Percentiles rank a stretch among this genome's conserved stretches.
These are phyloP conservation scores for Porphyrellus sp. DNA, from an alignment of 1,284 basidiomycete species.

Conservation along the genomic window DNA sequence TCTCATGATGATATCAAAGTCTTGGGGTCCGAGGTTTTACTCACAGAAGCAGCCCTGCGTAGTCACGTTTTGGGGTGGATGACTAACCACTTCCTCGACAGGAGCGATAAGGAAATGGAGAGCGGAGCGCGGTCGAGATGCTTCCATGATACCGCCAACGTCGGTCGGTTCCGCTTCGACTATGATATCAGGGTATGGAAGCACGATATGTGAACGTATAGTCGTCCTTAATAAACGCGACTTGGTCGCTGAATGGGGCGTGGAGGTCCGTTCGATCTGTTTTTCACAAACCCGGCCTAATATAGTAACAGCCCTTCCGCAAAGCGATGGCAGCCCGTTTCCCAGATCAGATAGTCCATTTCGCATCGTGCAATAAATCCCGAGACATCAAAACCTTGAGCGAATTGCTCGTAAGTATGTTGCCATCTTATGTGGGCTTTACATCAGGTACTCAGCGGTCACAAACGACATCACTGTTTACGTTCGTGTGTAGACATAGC, in stretches of 20 bases:
- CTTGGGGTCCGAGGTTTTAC: constrained; percentile 8
- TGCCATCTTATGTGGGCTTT: constrained; percentile 12
- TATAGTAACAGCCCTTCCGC: constrained; percentile 57
- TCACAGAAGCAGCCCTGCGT: constrained; percentile 4
- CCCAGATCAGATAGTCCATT: constrained; percentile 63
- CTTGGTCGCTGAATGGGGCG: constrained; percentile 80
- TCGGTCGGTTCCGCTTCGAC: constrained; percentile 5
- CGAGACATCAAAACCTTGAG: constrained; percentile 62
- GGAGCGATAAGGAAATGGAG: constrained; percentile 63
- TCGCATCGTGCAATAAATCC: constrained; percentile 67
- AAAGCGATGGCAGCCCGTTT: constrained; percentile 64
- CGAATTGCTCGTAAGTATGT: constrained; percentile 70
- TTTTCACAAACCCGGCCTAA: constrained; percentile 7
- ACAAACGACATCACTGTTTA: background rate
- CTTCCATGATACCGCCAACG: constrained; percentile 36
- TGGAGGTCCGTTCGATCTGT: constrained; percentile 57
- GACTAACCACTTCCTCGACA: constrained; percentile 33
- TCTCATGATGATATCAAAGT: constrained; percentile 14
- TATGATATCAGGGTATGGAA: constrained; percentile 23
- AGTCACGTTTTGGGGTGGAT: constrained; percentile 18
- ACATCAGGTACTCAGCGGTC: constrained; percentile 2
- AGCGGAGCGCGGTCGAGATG: constrained; percentile 55
- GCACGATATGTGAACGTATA: constrained; percentile 70
- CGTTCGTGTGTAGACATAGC: constrained; percentile 55
- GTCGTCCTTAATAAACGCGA: constrained; percentile 95